A percentile compares a stretch with the other conserved stretches of the same genome.
These are phyloP conservation scores for Singerocomus rubriflavus DNA, from an alignment of 1,284 basidiomycete species.

Conservation along the genomic window DNA sequence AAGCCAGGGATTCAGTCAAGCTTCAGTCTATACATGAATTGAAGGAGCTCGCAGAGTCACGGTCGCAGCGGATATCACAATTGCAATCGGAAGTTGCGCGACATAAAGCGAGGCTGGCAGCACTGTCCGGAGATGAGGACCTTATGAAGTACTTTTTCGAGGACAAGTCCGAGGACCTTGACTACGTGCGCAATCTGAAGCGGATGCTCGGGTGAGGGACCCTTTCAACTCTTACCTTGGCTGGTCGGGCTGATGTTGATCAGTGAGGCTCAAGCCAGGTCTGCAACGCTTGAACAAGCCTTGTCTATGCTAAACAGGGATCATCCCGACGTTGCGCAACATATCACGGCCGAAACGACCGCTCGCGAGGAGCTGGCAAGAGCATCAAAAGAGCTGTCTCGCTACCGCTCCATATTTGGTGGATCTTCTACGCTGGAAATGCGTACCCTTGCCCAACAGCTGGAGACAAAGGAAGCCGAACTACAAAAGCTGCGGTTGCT, in stretches of 20 bases:
- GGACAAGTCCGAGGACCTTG: slow-evolving; percentile 53
- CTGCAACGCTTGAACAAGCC: slow-evolving; percentile 50
- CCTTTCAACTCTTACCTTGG: slow-evolving; percentile 13
- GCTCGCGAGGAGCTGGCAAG: slow-evolving; percentile 50
- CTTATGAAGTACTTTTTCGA: slow-evolving; percentile 69
- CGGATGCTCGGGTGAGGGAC: slow-evolving; percentile 54
- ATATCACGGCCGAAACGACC: slow-evolving; percentile 51
- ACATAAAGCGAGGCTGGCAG: slow-evolving; percentile 75
- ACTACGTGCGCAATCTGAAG: slow-evolving; percentile 65
- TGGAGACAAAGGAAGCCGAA: slow-evolving; percentile 66
- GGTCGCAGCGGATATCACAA: slow-evolving; percentile 72
- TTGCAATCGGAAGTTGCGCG: slow-evolving; percentile 76
- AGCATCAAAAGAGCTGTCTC: slow-evolving; percentile 47
- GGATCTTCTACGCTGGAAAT: slow-evolving; percentile 51
- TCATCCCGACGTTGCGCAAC: slow-evolving; percentile 47
- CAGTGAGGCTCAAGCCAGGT: slow-evolving; percentile 54
- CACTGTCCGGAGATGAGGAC: slow-evolving; percentile 68
- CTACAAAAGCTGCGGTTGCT: slow-evolving; percentile 55
- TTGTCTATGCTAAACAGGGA: slow-evolving; percentile 43
- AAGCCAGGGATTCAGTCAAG: slow-evolving; percentile 64
- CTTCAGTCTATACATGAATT: slow-evolving; percentile 67
- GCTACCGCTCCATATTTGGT: slow-evolving; percentile 65
- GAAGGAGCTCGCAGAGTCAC: slow-evolving; percentile 67
- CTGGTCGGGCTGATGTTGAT: not conserved
- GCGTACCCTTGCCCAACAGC: slow-evolving; percentile 46